phyloP scores from a whole-genome alignment of 2,329 filamentous ascomycete genomes.

The Ophiostoma sp. region DNA sequence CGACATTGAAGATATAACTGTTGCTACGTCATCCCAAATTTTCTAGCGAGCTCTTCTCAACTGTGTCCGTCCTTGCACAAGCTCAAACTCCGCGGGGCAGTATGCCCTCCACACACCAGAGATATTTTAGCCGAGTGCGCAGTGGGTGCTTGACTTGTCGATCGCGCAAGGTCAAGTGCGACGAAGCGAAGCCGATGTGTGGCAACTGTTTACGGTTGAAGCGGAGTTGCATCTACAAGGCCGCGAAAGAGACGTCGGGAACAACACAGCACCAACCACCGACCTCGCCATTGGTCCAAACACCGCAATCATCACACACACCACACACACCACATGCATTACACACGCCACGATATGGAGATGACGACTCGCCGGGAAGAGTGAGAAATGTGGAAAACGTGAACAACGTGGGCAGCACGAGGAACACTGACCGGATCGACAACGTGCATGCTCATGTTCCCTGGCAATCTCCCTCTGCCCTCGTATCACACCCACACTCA shows the following conservation, averaged over 20 bases:
- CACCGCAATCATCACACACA: not conserved
- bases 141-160: slow-evolving; percentile 17
- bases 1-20: not conserved
- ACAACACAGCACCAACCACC: not conserved
- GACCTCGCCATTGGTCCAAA: not conserved
- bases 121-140: not conserved
- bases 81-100: not conserved
- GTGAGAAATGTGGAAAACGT: not conserved
- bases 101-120: not conserved
- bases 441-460: not conserved
- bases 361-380: not conserved
- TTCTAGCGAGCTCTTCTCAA: not conserved
- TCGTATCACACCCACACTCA: not conserved
- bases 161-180: slow-evolving; percentile 11
- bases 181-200: slow-evolving; percentile 4
- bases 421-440: not conserved
- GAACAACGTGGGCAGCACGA: not conserved
- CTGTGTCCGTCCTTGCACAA: not conserved
- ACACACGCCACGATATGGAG: not conserved
- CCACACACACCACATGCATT: not conserved
- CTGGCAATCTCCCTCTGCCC: not conserved
- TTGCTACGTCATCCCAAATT: not conserved
- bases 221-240: not conserved
- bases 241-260: not conserved
- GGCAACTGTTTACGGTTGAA: not conserved